Evolutionary conservation across 2,329 filamentous ascomycete genomes (phyloP), one percentile per base, ranked within the genome.

Genomic region (Neoscytalidium dimidiatum): DNA sequence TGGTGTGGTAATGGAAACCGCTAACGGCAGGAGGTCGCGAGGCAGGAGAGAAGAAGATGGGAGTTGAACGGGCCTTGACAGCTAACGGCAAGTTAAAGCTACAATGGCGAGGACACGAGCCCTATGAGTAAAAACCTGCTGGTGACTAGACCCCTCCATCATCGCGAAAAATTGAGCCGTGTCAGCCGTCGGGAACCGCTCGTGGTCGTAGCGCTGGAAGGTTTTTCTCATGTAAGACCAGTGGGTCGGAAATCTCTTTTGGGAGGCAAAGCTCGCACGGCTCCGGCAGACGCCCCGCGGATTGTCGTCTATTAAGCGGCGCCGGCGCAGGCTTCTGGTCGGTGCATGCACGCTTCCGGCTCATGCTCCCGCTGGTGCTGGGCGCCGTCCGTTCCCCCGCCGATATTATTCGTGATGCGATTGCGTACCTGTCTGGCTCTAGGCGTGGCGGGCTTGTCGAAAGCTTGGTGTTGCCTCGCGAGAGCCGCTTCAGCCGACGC

Each of bases 141-240:
- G 33, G 48, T 44, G 48, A 33, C 38, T 46, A 53, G 49, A 43
- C 31, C 60, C 46, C 31, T 48, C 46, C 48, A 44, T 26, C n/a
- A 28, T 26, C 49, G 62, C 61, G 29, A 43, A n/a, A 33, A n/a
- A 26, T 44, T 41, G 19, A 56, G 49, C 62, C 62, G 62, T 64
- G 62, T 28, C 38, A 46, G 33, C 62, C 62, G 62, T 49, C 29
- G 51, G 33, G 23, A 44, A 11, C 29, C 31, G 41, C 8, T 29
- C 13, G 29, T 41, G 52, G 51, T 31, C 52, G 23, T 52, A 57
- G 52, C 51, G 49, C 19, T 28, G 33, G n/a, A 57, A 38, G 43
- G 62, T 64, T 64, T 64, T 58, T 64, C 52, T 64, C 62, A 64
- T 56, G 62, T 64, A 64, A 64, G 29, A 58, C 38, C 4, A 26